phyloP scores from a whole-genome alignment of 371 early-diverging fungal genomes.

The Phascolomyces articulosus region DNA sequence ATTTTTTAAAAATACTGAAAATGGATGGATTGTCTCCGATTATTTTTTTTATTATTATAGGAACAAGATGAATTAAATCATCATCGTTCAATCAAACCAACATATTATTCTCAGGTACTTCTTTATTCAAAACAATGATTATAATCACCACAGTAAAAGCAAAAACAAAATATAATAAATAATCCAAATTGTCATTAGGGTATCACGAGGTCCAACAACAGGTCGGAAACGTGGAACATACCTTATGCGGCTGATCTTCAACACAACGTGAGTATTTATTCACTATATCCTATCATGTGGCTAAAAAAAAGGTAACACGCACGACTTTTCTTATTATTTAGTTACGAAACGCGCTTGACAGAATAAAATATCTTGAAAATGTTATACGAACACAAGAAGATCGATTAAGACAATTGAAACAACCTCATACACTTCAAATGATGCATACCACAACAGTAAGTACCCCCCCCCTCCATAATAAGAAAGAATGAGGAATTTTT shows the following conservation, averaged over 20 bases:
- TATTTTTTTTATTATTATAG: too few relatives aligned
- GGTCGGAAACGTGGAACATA: constrained; percentile 9
- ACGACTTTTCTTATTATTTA: not conserved
- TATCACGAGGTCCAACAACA: constrained; percentile 5
- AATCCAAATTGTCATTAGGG: not conserved
- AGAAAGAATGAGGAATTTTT: too few relatives aligned
- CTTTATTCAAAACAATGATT: not conserved
- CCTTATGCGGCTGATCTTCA: constrained; percentile 13
- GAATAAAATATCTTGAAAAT: not conserved
- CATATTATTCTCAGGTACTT: not conserved
- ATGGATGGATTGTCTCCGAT: not conserved
- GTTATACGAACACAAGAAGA: not conserved
- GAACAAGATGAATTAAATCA: too few relatives aligned
- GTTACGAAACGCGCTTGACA: not conserved
- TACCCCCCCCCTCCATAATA: too few relatives aligned
- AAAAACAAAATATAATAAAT: too few relatives aligned
- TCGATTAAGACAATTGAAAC: not conserved
- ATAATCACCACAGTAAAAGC: too few relatives aligned
- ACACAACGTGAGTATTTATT: constrained; percentile 1
- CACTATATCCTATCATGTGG: not conserved
- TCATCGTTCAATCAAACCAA: not conserved
- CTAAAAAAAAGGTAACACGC: too few relatives aligned
- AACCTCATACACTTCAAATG: not conserved
- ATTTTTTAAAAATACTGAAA: not conserved
- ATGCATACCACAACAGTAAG: constrained; percentile 1